These are phyloP conservation scores for Ascochyta viciae-villosae DNA, from an alignment of 2,329 filamentous ascomycete species.

Conservation along the genomic window DNA sequence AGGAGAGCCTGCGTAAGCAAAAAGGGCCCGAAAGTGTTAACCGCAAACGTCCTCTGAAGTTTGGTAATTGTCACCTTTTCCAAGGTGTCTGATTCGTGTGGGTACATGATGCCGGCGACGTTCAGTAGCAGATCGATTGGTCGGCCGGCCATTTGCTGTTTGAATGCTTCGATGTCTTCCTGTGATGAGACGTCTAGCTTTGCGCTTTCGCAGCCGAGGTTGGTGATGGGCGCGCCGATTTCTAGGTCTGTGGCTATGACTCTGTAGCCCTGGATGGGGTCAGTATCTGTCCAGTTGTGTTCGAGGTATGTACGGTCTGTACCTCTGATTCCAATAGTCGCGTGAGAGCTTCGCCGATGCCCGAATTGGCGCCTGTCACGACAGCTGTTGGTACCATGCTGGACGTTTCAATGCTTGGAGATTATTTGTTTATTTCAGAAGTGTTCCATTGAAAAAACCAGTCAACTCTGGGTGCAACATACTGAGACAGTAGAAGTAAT, in stretches of 20 bases:
- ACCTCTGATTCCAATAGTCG: conserved; percentile 38
- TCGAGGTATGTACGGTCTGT: neutral
- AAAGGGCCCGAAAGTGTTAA: conserved; percentile 56
- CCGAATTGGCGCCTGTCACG: conserved; percentile 52
- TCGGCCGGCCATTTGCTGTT: conserved; percentile 35
- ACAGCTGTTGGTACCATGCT: conserved; percentile 50
- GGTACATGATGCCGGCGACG: conserved; percentile 48
- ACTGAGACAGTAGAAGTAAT: neutral
- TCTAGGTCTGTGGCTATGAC: conserved; percentile 42
- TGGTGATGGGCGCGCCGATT: conserved; percentile 40
- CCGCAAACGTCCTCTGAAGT: conserved; percentile 50
- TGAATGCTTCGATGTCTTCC: conserved; percentile 46
- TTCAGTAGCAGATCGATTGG: conserved; percentile 50
- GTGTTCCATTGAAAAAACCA: neutral
- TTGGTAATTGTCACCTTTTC: conserved; percentile 35
- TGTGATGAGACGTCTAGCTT: conserved; percentile 46
- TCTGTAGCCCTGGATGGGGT: conserved; percentile 35
- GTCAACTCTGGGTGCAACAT: neutral
- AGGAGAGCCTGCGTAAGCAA: conserved; percentile 55
- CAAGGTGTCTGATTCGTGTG: conserved; percentile 43
- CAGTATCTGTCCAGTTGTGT: neutral
- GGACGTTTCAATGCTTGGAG: neutral
- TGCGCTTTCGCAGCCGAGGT: conserved; percentile 39
- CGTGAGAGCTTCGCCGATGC: conserved; percentile 51
- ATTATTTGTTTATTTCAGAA: neutral